Percentiles rank a stretch among this genome's conserved stretches.
These are phyloP conservation scores for Cadophora gregata DNA, from an alignment of 2,329 filamentous ascomycete genomes.

Conservation along the genomic window DNA sequence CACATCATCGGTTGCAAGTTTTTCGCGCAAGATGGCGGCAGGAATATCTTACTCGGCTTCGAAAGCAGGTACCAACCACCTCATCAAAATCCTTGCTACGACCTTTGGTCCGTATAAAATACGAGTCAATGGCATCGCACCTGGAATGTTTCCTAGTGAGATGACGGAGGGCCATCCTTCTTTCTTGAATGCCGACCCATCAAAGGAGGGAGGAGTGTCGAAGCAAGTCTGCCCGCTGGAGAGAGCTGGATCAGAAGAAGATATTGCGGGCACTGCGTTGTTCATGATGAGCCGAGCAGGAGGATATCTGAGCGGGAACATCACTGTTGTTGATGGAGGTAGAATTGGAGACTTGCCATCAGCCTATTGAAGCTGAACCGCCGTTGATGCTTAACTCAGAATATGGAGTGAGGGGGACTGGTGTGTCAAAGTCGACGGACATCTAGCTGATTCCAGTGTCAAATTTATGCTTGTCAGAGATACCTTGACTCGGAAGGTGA, in stretches of 20 bases:
- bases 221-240: constrained; percentile 16
- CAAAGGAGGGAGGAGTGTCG: constrained; percentile 43
- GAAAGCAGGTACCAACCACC: constrained; percentile 74
- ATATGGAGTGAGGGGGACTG: neutral
- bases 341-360: constrained; percentile 27
- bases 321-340: constrained; percentile 38
- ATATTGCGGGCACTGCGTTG: constrained; percentile 64
- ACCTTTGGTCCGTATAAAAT: constrained; percentile 67
- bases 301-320: constrained; percentile 34
- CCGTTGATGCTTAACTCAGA: neutral
- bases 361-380: constrained; percentile 17
- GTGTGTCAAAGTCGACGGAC: too few species aligned
- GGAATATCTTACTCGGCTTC: constrained; percentile 79
- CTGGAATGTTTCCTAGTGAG: constrained; percentile 28
- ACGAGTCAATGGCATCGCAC: constrained; percentile 46
- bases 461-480: neutral
- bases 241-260: constrained; percentile 59
- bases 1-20: constrained; percentile 73
- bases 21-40: constrained; percentile 73
- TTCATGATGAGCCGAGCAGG: constrained; percentile 46
- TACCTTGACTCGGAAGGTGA: too few species aligned
- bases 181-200: constrained; percentile 13
- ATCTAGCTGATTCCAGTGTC: neutral
- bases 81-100: constrained; percentile 71
- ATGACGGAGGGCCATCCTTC: constrained; percentile 17